phyloP scores from a whole-genome alignment of 108 stramenopile genomes.

The Schizochytrium sp. region DNA sequence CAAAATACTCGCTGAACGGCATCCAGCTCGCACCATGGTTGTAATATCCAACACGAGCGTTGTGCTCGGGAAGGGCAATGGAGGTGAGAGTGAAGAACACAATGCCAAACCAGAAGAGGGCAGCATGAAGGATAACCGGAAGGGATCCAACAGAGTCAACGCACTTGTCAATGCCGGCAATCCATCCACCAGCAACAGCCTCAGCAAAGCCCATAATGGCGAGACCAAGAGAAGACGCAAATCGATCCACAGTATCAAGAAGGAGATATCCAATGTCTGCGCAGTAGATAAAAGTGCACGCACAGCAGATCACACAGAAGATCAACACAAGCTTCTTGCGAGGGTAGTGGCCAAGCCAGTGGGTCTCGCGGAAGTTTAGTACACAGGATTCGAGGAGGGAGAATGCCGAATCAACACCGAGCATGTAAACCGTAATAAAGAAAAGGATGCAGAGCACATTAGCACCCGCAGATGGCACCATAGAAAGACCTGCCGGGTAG shows the following conservation, averaged over 20 bases:
- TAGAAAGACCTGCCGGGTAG: slow-evolving; percentile 78
- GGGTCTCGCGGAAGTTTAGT: slow-evolving; percentile 65
- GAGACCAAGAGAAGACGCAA: slow-evolving; percentile 81
- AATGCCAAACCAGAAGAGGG: slow-evolving; percentile 74
- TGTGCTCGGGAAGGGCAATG: slow-evolving; percentile 69
- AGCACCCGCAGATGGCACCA: slow-evolving; percentile 73
- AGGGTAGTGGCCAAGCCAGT: slow-evolving; percentile 42
- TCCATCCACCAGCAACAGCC: slow-evolving; percentile 78
- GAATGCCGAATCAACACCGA: slow-evolving; percentile 82
- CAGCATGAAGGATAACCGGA: slow-evolving; percentile 72
- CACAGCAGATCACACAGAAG: slow-evolving; percentile 14
- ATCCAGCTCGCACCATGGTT: slow-evolving; percentile 63
- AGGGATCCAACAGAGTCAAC: slow-evolving; percentile 67
- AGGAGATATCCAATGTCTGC: slow-evolving; percentile 79
- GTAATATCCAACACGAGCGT: no score
- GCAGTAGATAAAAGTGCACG: slow-evolving; percentile 71
- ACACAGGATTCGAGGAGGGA: slow-evolving; percentile 73
- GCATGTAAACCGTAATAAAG: slow-evolving; percentile 76
- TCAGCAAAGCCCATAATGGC: slow-evolving; percentile 76
- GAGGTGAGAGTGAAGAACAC: slow-evolving; percentile 73
- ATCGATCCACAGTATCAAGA: slow-evolving; percentile 79
- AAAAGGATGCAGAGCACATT: slow-evolving; percentile 75
- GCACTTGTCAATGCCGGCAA: slow-evolving; percentile 72
- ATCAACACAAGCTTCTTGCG: slow-evolving; percentile 60
- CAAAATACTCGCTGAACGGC: slow-evolving; percentile 70